These are phyloP conservation scores for Calocybe gambosa DNA, from an alignment of 1,284 basidiomycete genomes.

Conservation along the genomic window DNA sequence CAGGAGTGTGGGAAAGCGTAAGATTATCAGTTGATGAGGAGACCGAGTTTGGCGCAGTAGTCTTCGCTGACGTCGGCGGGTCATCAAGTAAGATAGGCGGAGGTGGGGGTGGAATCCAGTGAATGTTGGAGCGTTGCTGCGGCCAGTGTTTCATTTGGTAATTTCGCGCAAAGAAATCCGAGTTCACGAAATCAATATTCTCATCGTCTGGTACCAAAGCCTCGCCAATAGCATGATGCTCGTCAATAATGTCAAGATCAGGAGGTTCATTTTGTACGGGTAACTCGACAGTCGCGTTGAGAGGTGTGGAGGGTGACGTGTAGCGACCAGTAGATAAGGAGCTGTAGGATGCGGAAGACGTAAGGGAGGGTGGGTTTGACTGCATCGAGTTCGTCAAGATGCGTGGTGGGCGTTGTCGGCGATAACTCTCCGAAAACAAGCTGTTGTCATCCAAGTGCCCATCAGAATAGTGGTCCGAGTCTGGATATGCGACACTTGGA, in stretches of 20 bases:
- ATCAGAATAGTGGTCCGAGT: constrained; percentile 14
- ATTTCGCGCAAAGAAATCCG: constrained; percentile 6
- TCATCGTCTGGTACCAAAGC: constrained; percentile 1
- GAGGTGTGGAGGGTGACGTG: constrained; percentile 15
- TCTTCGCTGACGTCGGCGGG: background rate
- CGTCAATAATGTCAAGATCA: constrained; percentile 19
- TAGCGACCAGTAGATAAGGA: constrained; percentile 18
- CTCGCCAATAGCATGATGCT: constrained; percentile 12
- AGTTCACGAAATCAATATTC: constrained; percentile 1
- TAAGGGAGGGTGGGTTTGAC: constrained; percentile 17
- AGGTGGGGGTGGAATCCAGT: constrained; percentile 8
- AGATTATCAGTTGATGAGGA: background rate
- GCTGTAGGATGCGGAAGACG: constrained; percentile 20
- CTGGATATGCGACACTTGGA: constrained; percentile 13
- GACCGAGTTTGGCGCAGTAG: background rate
- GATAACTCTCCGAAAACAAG: constrained; percentile 4
- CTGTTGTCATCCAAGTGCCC: constrained; percentile 5
- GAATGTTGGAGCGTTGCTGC: constrained; percentile 16
- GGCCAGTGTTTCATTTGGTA: constrained; percentile 15
- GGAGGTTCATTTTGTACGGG: background rate
- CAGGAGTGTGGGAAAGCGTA: background rate
- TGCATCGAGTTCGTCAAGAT: constrained; percentile 16
- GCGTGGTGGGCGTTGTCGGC: constrained; percentile 14
- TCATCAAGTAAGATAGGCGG: background rate
- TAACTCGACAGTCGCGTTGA: constrained; percentile 11